Conservation (phyloP, 2,329 filamentous ascomycete species). For the Hymenoscyphus fructigenus region DNA sequence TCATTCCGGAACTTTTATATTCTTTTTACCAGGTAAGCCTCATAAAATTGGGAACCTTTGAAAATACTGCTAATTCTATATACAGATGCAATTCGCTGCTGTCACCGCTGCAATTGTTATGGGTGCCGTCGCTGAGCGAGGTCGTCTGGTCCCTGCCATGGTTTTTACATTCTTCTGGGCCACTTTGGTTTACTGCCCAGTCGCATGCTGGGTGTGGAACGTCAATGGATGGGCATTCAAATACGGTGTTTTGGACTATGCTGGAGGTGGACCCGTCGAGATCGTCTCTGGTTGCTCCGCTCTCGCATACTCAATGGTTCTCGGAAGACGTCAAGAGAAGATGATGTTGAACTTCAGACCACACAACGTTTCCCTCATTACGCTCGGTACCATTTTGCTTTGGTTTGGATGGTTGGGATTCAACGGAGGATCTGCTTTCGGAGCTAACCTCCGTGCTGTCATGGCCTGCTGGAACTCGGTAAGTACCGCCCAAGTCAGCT, state of each 20-base stretch:
- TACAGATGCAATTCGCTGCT: constrained; percentile 92
- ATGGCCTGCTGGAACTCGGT: constrained; percentile 96
- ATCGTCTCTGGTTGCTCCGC: constrained; percentile 92
- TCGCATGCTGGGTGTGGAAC: constrained; percentile 98
- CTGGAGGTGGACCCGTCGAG: constrained; percentile 94
- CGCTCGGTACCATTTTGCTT: constrained; percentile 89
- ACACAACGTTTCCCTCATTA: constrained; percentile 97
- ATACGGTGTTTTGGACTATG: constrained; percentile 93
- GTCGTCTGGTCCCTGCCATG: constrained; percentile 88
- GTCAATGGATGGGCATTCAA: constrained; percentile 88
- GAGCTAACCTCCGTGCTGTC: constrained; percentile 87
- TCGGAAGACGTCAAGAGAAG: constrained; percentile 94
- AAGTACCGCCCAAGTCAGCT: constrained; percentile 62
- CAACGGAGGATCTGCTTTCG: constrained; percentile 94
- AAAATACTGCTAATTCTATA: neutral
- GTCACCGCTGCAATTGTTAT: constrained; percentile 90
- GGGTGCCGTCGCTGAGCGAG: constrained; percentile 90
- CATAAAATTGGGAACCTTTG: neutral
- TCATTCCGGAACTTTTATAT: constrained; percentile 87
- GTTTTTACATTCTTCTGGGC: constrained; percentile 97
- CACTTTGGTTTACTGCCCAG: constrained; percentile 93
- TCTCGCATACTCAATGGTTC: constrained; percentile 91
- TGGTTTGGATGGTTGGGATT: constrained; percentile 99
- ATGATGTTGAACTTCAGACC: constrained; percentile 99
- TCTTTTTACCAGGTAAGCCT: constrained; percentile 82